phyloP scores from a whole-genome alignment of 2,329 filamentous ascomycete genomes.

The Xylariaceae sp. region DNA sequence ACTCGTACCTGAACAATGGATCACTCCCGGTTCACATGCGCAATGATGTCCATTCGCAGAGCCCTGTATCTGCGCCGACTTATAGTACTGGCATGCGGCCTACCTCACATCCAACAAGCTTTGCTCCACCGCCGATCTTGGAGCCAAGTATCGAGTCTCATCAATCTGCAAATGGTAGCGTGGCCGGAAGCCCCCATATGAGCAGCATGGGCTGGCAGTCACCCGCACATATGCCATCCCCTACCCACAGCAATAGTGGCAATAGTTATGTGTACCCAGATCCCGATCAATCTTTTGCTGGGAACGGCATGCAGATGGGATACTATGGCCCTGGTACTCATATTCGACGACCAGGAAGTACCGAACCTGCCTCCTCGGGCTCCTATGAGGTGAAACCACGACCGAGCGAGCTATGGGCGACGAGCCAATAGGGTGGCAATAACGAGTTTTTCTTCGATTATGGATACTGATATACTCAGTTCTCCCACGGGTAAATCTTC shows the following conservation, averaged over 20 bases:
- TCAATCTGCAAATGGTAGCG: constrained; percentile 62
- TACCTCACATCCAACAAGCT: constrained; percentile 81
- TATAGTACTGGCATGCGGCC: constrained; percentile 57
- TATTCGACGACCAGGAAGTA: constrained; percentile 70
- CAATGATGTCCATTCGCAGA: constrained; percentile 63
- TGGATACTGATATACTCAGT: not conserved
- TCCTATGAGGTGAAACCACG: constrained; percentile 60
- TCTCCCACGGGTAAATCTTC: constrained; percentile 16
- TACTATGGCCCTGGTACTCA: constrained; percentile 63
- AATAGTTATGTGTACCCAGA: constrained; percentile 77
- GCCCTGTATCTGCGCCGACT: constrained; percentile 64
- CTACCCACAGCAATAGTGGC: constrained; percentile 58
- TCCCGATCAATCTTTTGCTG: constrained; percentile 66
- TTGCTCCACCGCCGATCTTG: constrained; percentile 78
- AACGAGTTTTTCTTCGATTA: constrained; percentile 4
- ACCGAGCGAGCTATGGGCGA: constrained; percentile 28
- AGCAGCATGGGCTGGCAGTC: constrained; percentile 79
- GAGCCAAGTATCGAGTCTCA: constrained; percentile 81
- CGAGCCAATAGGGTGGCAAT: constrained; percentile 17
- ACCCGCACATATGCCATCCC: constrained; percentile 68
- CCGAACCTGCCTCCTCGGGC: constrained; percentile 54
- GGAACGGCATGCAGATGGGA: constrained; percentile 57
- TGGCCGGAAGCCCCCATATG: constrained; percentile 85
- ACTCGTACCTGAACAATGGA: constrained; percentile 72
- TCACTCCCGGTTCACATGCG: constrained; percentile 81